Evolutionary conservation across 2,329 filamentous ascomycete species (phyloP).

Genomic region (Microsporum audouinii): DNA sequence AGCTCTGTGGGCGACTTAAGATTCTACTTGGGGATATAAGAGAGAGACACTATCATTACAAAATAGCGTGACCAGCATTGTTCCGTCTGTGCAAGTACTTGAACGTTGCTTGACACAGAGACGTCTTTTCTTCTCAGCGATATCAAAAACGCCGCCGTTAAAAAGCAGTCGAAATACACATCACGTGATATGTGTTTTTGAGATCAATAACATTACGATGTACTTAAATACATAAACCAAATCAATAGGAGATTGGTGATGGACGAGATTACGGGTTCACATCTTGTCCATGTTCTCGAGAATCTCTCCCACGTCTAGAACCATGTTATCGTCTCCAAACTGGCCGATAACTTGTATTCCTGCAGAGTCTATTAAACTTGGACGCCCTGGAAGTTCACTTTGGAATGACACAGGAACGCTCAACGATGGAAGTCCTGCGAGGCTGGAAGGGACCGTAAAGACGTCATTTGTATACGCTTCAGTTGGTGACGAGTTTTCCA

Average conservation of each 20-base stretch:
- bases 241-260: not conserved
- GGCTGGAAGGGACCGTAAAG: conserved; percentile 85
- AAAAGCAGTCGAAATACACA: not conserved
- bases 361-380: conserved; percentile 17
- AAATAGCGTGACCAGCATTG: conserved; percentile 10
- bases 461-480: conserved; percentile 86
- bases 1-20: not conserved
- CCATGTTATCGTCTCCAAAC: conserved; percentile 36
- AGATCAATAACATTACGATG: not conserved
- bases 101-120: not conserved
- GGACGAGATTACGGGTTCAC: not conserved
- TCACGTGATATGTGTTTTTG: not conserved
- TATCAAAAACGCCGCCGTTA: not conserved
- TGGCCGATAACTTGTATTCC: conserved; percentile 40
- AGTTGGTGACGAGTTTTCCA: conserved; percentile 42
- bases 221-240: not conserved
- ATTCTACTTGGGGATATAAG: not conserved
- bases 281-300: conserved; percentile 19
- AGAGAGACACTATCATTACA: not conserved
- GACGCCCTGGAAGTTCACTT: not conserved
- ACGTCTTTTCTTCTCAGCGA: not conserved
- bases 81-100: not conserved
- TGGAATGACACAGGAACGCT: conserved; percentile 53
- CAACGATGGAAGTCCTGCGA: conserved; percentile 80
- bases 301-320: conserved; percentile 29